These are phyloP conservation scores for Ganoderma lucidum DNA, from an alignment of 1,284 basidiomycete genomes.

Conservation along the genomic window DNA sequence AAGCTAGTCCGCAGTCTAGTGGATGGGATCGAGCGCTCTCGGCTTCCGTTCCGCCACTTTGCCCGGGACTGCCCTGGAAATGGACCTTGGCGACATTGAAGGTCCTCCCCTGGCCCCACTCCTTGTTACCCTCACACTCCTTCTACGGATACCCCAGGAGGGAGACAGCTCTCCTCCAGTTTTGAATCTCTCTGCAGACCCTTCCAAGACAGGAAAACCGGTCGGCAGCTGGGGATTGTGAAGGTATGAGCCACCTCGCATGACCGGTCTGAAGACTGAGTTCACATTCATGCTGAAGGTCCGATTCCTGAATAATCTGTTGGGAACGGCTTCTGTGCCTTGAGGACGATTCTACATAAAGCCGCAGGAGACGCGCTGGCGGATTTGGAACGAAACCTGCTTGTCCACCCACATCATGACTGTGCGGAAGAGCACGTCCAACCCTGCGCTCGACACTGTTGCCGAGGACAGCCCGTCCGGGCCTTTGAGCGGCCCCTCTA, in stretches of 20 bases:
- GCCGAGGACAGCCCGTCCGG: constrained; percentile 36
- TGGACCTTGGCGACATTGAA: background rate
- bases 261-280: background rate
- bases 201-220: background rate
- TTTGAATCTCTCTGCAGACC: too few relatives aligned
- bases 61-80: background rate
- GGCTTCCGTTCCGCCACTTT: background rate
- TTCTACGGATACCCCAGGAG: background rate
- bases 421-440: constrained; percentile 26
- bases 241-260: background rate
- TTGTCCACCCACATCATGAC: constrained; percentile 23
- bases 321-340: background rate
- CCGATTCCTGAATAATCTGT: background rate
- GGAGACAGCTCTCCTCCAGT: background rate
- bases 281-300: background rate
- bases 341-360: background rate
- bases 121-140: background rate
- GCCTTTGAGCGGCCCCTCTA: constrained; percentile 46
- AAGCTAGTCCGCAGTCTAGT: background rate
- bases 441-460: constrained; percentile 19
- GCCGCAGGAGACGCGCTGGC: background rate
- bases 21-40: background rate
- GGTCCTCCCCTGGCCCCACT: background rate
- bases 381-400: background rate
- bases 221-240: background rate